Conservation (phyloP, 768 basidiomycete genomes). For the Boletus sensibilis region DNA sequence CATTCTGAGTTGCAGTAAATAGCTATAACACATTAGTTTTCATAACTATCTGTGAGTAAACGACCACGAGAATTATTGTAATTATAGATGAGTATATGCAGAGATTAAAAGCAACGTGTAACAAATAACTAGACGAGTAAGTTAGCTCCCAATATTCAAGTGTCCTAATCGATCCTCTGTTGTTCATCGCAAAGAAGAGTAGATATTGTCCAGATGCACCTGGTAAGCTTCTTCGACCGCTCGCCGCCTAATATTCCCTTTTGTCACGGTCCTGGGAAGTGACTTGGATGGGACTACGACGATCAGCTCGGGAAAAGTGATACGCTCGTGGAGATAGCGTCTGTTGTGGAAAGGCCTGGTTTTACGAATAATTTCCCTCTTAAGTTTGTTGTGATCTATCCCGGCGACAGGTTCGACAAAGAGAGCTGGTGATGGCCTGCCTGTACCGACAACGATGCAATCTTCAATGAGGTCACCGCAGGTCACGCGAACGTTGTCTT, state of each 20-base stretch:
- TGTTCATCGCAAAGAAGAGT: conserved; percentile 31
- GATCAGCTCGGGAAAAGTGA: conserved; percentile 62
- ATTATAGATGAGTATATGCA: conserved; percentile 12
- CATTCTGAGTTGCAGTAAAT: background rate
- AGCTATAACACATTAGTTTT: conserved; percentile 8
- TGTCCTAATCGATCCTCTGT: background rate
- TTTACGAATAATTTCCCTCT: conserved; percentile 69
- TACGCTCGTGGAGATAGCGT: conserved; percentile 77
- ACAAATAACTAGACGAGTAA: conserved; percentile 17
- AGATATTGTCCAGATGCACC: conserved; percentile 57
- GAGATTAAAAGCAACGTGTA: conserved; percentile 1
- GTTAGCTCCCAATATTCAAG: conserved; percentile 8
- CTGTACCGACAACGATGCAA: conserved; percentile 75
- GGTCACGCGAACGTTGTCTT: conserved; percentile 68
- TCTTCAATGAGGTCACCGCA: conserved; percentile 66
- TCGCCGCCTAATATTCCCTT: conserved; percentile 76
- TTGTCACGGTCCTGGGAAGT: conserved; percentile 75
- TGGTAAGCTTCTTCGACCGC: conserved; percentile 71
- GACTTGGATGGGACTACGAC: conserved; percentile 64
- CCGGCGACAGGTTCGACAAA: conserved; percentile 65
- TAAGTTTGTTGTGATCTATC: conserved; percentile 56
- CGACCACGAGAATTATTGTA: conserved; percentile 12
- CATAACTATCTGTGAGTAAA: background rate
- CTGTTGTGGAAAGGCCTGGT: conserved; percentile 71
- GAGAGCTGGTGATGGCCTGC: conserved; percentile 72